Base-by-base conservation (phyloP, 192 early-diverging fungal genomes). In the Umbelopsis isabellina region DNA sequence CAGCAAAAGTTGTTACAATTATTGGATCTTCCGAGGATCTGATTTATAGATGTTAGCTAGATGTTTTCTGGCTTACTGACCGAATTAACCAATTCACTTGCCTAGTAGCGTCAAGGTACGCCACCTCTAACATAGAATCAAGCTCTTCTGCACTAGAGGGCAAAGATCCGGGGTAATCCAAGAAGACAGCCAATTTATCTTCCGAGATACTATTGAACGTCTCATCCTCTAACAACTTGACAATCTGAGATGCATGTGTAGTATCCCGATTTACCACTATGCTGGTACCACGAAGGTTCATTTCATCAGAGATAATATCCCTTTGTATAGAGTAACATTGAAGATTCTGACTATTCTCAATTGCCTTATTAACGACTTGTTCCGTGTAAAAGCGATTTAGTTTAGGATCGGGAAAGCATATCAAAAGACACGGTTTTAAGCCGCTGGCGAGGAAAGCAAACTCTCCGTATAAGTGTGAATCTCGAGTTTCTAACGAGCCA, bases 131-230 rank as follows among this genome's bases (percentile, higher is more conserved):
- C 67, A 69, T 69, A 0, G 35, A 16, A 4, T 41, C 33, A 9
- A 49, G 49, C 49, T 69, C 48, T 41, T 30, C 67, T 9, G 35
- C 49, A 15, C n/a, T 51, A n/a, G 16, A n/a, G 3, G 67, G 67
- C 49, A 69, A 23, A 22, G 20, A 48, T 16, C 67, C 67, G 1
- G 67, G 67, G 4, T 69, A 69, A 30, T 69, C 67, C 25, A 69
- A n/a, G 2, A 41, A 9, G 3, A 10, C 9, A 33, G 22, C 67
- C 15, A 69, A 33, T 41, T 7, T 7, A 1, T 23, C 4, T 22
- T 69, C 67, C 4, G 48, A 33, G 6, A 69, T 25, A 13, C n/a
- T 3, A 21, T 6, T 21, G 20, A 30, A 49, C 3, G n/a, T 25
- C 27, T 69, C 22, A 5, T 69, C 67, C 23, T 52, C 18, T 20